These are phyloP conservation scores for Metarhizium humberi DNA, from an alignment of 2,329 filamentous ascomycete genomes.

Conservation along the genomic window DNA sequence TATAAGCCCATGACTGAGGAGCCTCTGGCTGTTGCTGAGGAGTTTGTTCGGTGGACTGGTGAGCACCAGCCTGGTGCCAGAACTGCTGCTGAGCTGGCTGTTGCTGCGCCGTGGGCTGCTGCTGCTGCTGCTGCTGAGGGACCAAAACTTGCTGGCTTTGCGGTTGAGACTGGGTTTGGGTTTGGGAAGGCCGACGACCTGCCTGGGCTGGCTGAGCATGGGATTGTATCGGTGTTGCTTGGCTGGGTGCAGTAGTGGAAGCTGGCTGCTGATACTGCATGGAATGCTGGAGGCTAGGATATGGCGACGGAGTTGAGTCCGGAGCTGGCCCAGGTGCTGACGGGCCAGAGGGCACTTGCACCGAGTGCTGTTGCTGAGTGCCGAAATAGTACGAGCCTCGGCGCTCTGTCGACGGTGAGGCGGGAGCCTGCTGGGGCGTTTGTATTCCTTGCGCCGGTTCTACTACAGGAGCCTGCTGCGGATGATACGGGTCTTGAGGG, in stretches of 20 bases:
- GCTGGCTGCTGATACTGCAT: constrained; percentile 35
- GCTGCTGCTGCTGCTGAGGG: constrained; percentile 19
- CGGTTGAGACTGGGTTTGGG: constrained; percentile 19
- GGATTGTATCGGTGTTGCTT: constrained; percentile 21
- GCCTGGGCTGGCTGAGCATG: constrained; percentile 16
- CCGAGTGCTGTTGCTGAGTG: constrained; percentile 19
- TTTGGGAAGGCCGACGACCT: constrained; percentile 5
- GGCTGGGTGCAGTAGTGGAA: constrained; percentile 26
- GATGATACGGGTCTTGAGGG: constrained; percentile 20
- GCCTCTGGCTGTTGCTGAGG: constrained; percentile 21
- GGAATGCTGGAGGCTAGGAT: constrained; percentile 41
- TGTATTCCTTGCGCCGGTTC: constrained; percentile 19
- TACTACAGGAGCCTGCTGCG: constrained; percentile 14
- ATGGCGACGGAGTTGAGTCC: constrained; percentile 39
- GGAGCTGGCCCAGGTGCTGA: constrained; percentile 28
- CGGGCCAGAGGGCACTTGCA: constrained; percentile 22
- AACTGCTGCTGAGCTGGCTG: constrained; percentile 25
- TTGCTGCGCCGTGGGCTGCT: constrained; percentile 18
- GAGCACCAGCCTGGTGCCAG: constrained; percentile 24
- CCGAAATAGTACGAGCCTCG: constrained; percentile 51
- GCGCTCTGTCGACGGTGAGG: constrained; percentile 33
- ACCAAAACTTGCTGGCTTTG: neutral
- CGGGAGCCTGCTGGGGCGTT: constrained; percentile 19
- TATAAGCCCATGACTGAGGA: constrained; percentile 34
- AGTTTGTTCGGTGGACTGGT: constrained; percentile 19